These are phyloP conservation scores for Peniophora sp. DNA, from an alignment of 1,284 basidiomycete species.

Conservation along the genomic window DNA sequence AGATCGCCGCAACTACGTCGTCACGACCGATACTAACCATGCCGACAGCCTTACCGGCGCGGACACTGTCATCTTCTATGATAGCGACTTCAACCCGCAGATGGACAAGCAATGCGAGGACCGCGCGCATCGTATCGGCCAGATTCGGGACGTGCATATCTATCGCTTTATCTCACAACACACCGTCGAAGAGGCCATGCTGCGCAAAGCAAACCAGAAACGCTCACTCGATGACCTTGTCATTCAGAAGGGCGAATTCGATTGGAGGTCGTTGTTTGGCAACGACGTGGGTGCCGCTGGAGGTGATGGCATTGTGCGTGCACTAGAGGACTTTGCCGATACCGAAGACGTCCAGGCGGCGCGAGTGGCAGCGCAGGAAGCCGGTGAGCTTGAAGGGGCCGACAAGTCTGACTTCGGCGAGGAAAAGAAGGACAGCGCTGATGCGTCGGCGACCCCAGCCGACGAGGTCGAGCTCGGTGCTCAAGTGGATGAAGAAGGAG, in stretches of 20 bases:
- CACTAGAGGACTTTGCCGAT: slow-evolving; percentile 85
- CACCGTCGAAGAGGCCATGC: slow-evolving; percentile 95
- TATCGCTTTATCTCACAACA: slow-evolving; percentile 91
- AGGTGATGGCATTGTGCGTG: slow-evolving; percentile 41
- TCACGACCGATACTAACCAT: slow-evolving; percentile 6
- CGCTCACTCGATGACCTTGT: slow-evolving; percentile 87
- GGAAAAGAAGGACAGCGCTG: slow-evolving; percentile 22
- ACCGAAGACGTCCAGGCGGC: slow-evolving; percentile 81
- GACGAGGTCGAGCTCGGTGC: slow-evolving; percentile 18
- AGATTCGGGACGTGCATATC: slow-evolving; percentile 95
- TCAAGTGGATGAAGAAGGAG: slow-evolving; percentile 20
- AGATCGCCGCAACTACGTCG: slow-evolving; percentile 1
- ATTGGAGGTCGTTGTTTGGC: slow-evolving; percentile 84
- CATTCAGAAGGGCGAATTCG: slow-evolving; percentile 92
- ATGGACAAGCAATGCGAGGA: slow-evolving; percentile 98
- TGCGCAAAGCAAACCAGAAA: slow-evolving; percentile 95
- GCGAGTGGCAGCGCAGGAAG: slow-evolving; percentile 71
- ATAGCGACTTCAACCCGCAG: slow-evolving; percentile 96
- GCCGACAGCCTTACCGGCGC: slow-evolving; percentile 81
- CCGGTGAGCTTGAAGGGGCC: slow-evolving; percentile 58
- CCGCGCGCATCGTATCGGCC: slow-evolving; percentile 91
- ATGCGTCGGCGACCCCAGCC: slow-evolving; percentile 2
- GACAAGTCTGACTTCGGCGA: slow-evolving; percentile 72
- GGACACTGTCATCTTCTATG: slow-evolving; percentile 94
- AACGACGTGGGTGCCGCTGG: slow-evolving; percentile 33